These are phyloP conservation scores for Rhodamnia argentea DNA, from an alignment of 345 rosid species.

Conservation along the genomic window DNA sequence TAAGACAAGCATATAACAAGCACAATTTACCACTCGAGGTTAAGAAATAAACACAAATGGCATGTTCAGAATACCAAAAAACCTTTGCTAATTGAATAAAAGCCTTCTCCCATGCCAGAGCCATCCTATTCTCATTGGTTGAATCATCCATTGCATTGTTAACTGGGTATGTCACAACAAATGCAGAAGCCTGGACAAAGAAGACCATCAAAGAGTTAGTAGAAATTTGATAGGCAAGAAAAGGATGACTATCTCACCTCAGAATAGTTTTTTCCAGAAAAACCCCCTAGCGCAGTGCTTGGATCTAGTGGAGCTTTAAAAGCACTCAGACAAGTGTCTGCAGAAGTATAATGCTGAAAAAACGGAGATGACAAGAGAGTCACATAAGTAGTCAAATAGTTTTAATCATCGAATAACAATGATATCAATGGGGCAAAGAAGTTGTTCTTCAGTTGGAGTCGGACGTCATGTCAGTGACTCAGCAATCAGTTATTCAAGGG, in stretches of 20 bases:
- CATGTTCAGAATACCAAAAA: not conserved
- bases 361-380: not conserved
- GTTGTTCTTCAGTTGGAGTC: not conserved
- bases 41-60: not conserved
- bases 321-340: constrained; percentile 81
- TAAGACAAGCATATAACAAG: not conserved
- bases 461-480: not conserved
- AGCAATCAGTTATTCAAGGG: not conserved
- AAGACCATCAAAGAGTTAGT: not conserved
- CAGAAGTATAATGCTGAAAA: constrained; percentile 79
- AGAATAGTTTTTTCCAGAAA: constrained; percentile 69
- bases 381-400: not conserved
- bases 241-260: constrained; percentile 52
- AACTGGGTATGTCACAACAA: constrained; percentile 83
- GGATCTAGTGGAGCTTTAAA: constrained; percentile 96
- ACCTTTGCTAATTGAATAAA: constrained; percentile 88
- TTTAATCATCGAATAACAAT: not conserved
- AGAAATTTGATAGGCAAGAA: not conserved
- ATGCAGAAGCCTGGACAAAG: constrained; percentile 78
- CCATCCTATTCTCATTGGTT: constrained; percentile 48
- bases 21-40: not conserved
- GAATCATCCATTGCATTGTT: constrained; percentile 64
- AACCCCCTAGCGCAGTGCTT: constrained; percentile 90
- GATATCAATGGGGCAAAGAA: not conserved
- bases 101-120: constrained; percentile 90